Percentiles rank a stretch among this genome's conserved stretches.
These are phyloP conservation scores for Symbiodinium pilosum DNA, from an alignment of 73 alveolate species.

Conservation along the genomic window DNA sequence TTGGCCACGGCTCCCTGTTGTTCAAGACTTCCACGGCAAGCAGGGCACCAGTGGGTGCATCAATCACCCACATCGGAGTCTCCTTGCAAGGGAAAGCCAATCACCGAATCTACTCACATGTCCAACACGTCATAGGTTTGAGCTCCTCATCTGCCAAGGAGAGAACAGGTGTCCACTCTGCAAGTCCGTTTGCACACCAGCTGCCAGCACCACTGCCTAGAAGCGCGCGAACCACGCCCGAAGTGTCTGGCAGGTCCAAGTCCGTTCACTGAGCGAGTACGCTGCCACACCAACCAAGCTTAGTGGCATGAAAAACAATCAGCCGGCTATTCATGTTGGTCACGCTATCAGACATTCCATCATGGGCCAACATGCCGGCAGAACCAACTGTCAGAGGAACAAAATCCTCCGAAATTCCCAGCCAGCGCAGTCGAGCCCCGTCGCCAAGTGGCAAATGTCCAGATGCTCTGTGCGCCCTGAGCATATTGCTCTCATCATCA, in stretches of 20 bases:
- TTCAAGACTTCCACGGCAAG: conserved; percentile 14
- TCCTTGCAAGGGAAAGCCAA: background rate
- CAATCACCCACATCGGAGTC: background rate
- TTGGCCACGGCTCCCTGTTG: conserved; percentile 30
- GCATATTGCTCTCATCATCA: background rate
- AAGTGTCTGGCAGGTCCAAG: conserved; percentile 17
- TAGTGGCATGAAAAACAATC: no score
- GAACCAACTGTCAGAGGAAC: conserved; percentile 40
- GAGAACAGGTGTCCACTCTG: conserved; percentile 39
- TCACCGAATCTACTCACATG: background rate
- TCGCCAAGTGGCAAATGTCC: conserved; percentile 51
- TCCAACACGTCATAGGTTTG: background rate
- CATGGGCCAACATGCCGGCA: background rate
- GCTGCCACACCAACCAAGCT: no score
- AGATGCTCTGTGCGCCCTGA: conserved; percentile 11
- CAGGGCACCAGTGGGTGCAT: conserved; percentile 17
- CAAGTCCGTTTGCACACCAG: conserved; percentile 7
- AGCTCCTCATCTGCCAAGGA: conserved; percentile 28
- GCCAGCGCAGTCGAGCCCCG: conserved; percentile 74
- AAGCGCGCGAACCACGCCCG: conserved; percentile 46
- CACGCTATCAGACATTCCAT: no score
- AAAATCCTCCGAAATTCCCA: conserved; percentile 25
- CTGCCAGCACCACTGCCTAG: conserved; percentile 46
- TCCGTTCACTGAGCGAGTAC: background rate
- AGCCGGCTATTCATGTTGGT: no score